Base-by-base conservation (phyloP, 2,329 filamentous ascomycete genomes). In the Aspergillus puulaauensis region DNA sequence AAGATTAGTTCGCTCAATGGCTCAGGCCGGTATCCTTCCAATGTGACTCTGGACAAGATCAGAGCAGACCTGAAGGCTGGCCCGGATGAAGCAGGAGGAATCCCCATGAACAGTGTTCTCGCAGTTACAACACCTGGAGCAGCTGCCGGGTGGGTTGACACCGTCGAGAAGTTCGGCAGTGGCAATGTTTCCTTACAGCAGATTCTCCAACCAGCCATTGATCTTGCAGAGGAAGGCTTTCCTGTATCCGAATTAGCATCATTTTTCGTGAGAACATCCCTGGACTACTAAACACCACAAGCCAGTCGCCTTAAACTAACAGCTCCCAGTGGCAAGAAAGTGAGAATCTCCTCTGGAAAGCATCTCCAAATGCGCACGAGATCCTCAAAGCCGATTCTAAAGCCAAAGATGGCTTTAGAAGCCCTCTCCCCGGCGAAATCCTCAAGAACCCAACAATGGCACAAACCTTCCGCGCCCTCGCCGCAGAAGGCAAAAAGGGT, bases 71-170 rank as follows among this genome's bases (percentile, higher is more conserved):
- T 98, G 23, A 86, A 85, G 0, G 68, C 95, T 14, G 79, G 82
- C 2, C 82, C 85, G 7, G 85, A 82, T 12, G 75, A 83, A 40
- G 64, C 70, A 1, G 80, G 79, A 0, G 81, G 78, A 1, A 93
- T 97, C 33, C 92, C 93, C 15, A 85, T 89, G 78, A 75, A 78
- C 35, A 93, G 88, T 69, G 87, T 90, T 14, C 90, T 96, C 70
- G 83, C 92, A 9, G 90, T 91, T 1, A 96, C 93, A 1, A 88
- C 95, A 0, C 95, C 95, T 0, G 95, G 95, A 6, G 93, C 95
- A 2, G 86, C 95, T 0, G 95, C 92, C 0, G 95, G 93, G 1
- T 99, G 95, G 95, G 87, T 90, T 23, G 95, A 99, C 73, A 88
- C 90, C 0, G 82, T 97, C 1, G 88, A 93, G 74, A 86, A 85